These are phyloP conservation scores for Trametes sp. DNA, from an alignment of 1,284 basidiomycete genomes.

Conservation along the genomic window DNA sequence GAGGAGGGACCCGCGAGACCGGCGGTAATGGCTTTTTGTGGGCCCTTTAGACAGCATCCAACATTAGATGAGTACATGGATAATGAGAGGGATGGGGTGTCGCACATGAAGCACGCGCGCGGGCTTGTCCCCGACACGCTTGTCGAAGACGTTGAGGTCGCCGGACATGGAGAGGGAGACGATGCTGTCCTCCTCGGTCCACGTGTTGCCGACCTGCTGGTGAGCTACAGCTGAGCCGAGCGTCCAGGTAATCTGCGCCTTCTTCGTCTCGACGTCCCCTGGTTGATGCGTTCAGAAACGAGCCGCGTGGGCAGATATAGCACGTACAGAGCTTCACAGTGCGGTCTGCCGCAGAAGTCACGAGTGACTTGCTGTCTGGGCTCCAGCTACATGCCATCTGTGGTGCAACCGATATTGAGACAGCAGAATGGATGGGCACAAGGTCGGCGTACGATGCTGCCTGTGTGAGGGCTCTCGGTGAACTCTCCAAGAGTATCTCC, in stretches of 20 bases:
- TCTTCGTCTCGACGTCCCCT: conserved; percentile 85
- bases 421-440: no score
- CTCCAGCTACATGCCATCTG: conserved; percentile 85
- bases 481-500: conserved; percentile 83
- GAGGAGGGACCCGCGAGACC: conserved; percentile 52
- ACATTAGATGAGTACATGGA: conserved; percentile 1
- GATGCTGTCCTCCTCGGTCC: conserved; percentile 76
- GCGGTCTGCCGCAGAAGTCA: conserved; percentile 89
- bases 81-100: conserved; percentile 5
- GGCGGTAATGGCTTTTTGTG: conserved; percentile 83
- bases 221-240: conserved; percentile 73
- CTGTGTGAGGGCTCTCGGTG: conserved; percentile 71
- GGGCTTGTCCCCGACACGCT: conserved; percentile 66
- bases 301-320: no score
- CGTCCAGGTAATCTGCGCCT: conserved; percentile 73
- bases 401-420: no score
- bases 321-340: conserved; percentile 85
- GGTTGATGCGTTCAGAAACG: background rate
- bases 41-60: conserved; percentile 56
- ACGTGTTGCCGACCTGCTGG: conserved; percentile 92
- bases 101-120: conserved; percentile 68
- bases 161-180: conserved; percentile 90
- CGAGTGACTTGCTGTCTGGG: conserved; percentile 75
- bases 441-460: conserved; percentile 82
- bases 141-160: conserved; percentile 86